Conservation (phyloP, 306 rosid species). For the Vigna radiata region DNA sequence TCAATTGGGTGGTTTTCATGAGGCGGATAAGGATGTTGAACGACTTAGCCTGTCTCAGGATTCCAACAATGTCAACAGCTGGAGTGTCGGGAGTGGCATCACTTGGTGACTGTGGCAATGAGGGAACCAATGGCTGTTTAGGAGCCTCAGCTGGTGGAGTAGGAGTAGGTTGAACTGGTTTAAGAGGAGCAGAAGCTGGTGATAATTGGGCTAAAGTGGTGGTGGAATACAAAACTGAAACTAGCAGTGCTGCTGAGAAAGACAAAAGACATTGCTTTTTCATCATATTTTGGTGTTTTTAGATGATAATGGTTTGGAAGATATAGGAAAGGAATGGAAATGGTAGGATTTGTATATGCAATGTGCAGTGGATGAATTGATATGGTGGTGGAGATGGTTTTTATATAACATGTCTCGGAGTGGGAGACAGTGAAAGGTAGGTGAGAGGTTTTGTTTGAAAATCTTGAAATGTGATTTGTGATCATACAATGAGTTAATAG, state of each 20-base stretch:
- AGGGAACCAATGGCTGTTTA: conserved; percentile 53
- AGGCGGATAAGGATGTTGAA: conserved; percentile 62
- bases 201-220: conserved; percentile 47
- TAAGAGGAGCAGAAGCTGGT: conserved; percentile 54
- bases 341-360: conserved; percentile 7
- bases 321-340: not conserved
- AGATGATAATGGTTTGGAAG: not conserved
- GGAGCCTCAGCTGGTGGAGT: conserved; percentile 37
- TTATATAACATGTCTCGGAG: not conserved
- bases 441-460: not conserved
- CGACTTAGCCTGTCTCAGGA: conserved; percentile 61
- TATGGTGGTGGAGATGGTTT: not conserved
- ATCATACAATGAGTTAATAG: not conserved
- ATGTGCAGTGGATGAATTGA: conserved; percentile 16
- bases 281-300: not conserved
- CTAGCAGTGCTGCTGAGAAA: conserved; percentile 34
- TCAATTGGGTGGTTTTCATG: conserved; percentile 67
- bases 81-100: conserved; percentile 50
- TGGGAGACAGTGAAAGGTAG: not conserved
- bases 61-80: conserved; percentile 54
- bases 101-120: conserved; percentile 49
- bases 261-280: too few relatives aligned
- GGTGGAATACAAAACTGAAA: conserved; percentile 36
- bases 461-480: not conserved
- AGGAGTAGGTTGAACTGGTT: conserved; percentile 34